Evolutionary conservation across 306 rosid species (phyloP).

Genomic region (Cicer arietinum): DNA sequence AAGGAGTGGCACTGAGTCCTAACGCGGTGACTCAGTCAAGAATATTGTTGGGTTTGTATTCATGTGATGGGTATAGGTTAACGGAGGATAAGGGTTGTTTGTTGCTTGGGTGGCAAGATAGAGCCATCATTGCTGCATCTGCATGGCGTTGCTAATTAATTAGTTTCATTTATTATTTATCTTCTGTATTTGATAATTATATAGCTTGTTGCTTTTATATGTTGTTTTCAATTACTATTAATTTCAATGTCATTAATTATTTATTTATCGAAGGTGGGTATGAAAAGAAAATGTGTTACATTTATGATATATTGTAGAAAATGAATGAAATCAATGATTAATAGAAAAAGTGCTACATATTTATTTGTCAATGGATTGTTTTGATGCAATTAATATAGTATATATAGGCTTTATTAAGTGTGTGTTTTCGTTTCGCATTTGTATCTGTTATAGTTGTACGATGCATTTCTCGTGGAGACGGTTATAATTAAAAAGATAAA

Average conservation of each 20-base stretch:
- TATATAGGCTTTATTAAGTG: not conserved
- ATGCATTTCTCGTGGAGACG: too few species aligned
- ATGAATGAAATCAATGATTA: not conserved
- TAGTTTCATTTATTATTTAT: not conserved
- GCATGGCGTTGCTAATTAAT: slow-evolving; percentile 80
- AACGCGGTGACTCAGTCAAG: slow-evolving; percentile 94
- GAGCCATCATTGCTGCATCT: slow-evolving; percentile 82
- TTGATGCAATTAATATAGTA: not conserved
- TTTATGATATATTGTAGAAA: not conserved
- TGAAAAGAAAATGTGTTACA: not conserved
- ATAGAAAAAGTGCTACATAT: not conserved
- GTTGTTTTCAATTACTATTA: not conserved
- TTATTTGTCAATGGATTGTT: not conserved
- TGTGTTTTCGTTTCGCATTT: too few species aligned
- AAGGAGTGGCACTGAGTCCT: slow-evolving; percentile 71
- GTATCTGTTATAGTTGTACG: too few species aligned
- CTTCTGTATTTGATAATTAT: not conserved
- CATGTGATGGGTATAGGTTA: slow-evolving; percentile 80
- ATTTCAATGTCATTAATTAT: not conserved
- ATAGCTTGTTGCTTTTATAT: not conserved
- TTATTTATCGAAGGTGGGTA: not conserved
- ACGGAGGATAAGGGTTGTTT: slow-evolving; percentile 87
- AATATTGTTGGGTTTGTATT: slow-evolving; percentile 80
- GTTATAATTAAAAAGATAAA: too few species aligned
- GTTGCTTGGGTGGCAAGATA: slow-evolving; percentile 89